Conservation (phyloP, 2,329 filamentous ascomycete species). For the Penicillium sp. region DNA sequence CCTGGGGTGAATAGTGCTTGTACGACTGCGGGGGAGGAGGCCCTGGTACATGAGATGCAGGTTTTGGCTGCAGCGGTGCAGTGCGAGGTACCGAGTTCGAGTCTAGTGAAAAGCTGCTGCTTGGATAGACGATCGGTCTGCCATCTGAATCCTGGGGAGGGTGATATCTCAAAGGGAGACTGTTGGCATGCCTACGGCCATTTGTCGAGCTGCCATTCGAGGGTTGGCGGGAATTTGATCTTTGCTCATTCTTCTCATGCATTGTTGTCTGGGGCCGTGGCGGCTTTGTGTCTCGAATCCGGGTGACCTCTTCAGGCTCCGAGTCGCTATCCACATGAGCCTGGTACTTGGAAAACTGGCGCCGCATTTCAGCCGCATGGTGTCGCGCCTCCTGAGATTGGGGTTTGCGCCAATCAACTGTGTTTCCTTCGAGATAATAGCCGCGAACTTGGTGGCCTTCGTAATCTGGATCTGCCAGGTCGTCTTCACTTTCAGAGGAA, state of each 20-base stretch:
- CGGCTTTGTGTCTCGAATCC: not conserved
- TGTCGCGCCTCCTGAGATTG: slow-evolving; percentile 35
- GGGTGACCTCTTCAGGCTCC: slow-evolving; percentile 17
- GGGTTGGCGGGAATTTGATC: slow-evolving; percentile 4
- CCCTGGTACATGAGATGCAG: slow-evolving; percentile 2
- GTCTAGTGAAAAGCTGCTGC: slow-evolving; percentile 9
- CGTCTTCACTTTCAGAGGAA: slow-evolving; percentile 22
- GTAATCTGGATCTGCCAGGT: slow-evolving; percentile 14
- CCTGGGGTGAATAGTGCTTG: slow-evolving; percentile 7
- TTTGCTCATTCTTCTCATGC: slow-evolving; percentile 18
- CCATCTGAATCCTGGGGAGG: slow-evolving; percentile 6
- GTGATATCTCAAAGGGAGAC: slow-evolving; percentile 11
- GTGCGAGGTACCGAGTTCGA: slow-evolving; percentile 8
- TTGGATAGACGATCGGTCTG: slow-evolving; percentile 8
- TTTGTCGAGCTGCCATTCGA: slow-evolving; percentile 5
- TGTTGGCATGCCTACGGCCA: slow-evolving; percentile 12
- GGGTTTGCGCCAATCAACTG: slow-evolving; percentile 34
- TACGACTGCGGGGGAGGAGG: slow-evolving; percentile 10
- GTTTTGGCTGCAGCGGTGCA: slow-evolving; percentile 1
- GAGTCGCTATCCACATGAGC: slow-evolving; percentile 35
- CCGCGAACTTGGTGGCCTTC: slow-evolving; percentile 26
- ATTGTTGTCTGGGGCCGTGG: slow-evolving; percentile 3
- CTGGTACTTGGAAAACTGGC: slow-evolving; percentile 32
- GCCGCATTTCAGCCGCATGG: slow-evolving; percentile 28
- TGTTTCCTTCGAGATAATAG: slow-evolving; percentile 34